Evolutionary conservation across 306 rosid genomes (phyloP).

Genomic region (Mimosa pudica): DNA sequence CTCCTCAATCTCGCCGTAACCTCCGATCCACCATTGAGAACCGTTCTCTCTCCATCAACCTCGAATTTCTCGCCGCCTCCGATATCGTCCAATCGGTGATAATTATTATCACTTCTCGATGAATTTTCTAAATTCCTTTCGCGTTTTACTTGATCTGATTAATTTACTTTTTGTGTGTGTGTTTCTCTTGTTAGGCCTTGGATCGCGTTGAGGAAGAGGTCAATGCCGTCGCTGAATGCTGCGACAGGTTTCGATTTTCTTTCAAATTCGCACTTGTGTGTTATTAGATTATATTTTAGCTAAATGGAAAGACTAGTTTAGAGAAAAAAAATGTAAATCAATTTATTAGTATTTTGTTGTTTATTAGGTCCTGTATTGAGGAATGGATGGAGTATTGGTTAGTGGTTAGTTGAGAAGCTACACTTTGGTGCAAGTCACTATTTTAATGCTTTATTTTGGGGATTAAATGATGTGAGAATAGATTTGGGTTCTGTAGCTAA

Average conservation of each 20-base stretch:
- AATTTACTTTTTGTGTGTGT: neutral
- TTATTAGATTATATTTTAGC: too few relatives aligned
- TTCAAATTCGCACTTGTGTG: too few relatives aligned
- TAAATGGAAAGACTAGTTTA: too few relatives aligned
- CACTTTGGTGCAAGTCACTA: slow-evolving; percentile 17
- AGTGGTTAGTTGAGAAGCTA: neutral
- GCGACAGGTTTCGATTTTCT: slow-evolving; percentile 59
- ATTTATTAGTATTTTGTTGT: too few relatives aligned
- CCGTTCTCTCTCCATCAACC: slow-evolving; percentile 80
- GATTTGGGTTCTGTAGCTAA: neutral
- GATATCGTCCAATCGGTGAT: slow-evolving; percentile 61
- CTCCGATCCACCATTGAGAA: slow-evolving; percentile 91
- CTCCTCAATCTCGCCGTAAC: slow-evolving; percentile 87
- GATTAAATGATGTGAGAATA: neutral
- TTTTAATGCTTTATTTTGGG: slow-evolving; percentile 4
- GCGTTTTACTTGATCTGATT: slow-evolving; percentile 30
- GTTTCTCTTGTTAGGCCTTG: slow-evolving; percentile 49
- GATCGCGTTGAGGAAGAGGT: slow-evolving; percentile 90
- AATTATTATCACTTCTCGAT: neutral
- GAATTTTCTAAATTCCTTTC: neutral
- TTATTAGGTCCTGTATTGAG: too few relatives aligned
- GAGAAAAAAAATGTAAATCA: too few relatives aligned
- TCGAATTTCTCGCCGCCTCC: slow-evolving; percentile 74
- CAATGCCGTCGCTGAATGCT: slow-evolving; percentile 66
- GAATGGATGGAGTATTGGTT: too few relatives aligned